Percentiles rank a stretch among this genome's conserved stretches.
These are phyloP conservation scores for Arabidopsis lyrata DNA, from an alignment of 441 rosid species.

Conservation along the genomic window DNA sequence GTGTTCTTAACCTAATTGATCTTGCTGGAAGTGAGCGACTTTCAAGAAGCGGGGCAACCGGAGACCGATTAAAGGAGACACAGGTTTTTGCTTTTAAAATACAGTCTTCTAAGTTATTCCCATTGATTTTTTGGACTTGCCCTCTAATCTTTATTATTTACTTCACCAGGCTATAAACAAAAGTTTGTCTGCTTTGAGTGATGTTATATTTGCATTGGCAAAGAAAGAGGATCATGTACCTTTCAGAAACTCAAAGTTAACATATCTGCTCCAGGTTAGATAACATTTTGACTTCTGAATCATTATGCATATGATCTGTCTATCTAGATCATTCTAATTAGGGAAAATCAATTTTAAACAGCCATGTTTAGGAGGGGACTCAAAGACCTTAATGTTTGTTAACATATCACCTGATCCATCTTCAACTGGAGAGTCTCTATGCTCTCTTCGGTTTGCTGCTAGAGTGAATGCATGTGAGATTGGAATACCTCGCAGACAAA, in stretches of 20 bases:
- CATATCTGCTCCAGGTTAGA: conserved; percentile 96
- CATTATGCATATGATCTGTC: background rate
- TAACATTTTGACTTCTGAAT: conserved; percentile 1
- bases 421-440: conserved; percentile 87
- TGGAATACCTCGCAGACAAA: conserved; percentile 88
- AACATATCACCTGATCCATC: conserved; percentile 91
- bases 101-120: conserved; percentile 1
- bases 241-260: conserved; percentile 91
- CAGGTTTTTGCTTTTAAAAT: conserved; percentile 56
- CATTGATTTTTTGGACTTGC: background rate
- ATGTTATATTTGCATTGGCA: conserved; percentile 92
- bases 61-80: conserved; percentile 93
- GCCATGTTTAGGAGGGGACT: conserved; percentile 99
- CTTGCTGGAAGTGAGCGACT: conserved; percentile 97
- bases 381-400: conserved; percentile 95
- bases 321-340: conserved; percentile 7
- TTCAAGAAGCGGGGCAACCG: conserved; percentile 91
- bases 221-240: conserved; percentile 99
- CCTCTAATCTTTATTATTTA: conserved; percentile 1
- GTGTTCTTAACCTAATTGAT: conserved; percentile 88
- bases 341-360: conserved; percentile 47
- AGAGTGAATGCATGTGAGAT: conserved; percentile 98
- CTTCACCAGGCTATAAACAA: conserved; percentile 84
- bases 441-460: conserved; percentile 95
- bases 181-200: conserved; percentile 84